Evolutionary conservation across 345 rosid genomes (phyloP).

Genomic region (Boechera retrofracta): DNA sequence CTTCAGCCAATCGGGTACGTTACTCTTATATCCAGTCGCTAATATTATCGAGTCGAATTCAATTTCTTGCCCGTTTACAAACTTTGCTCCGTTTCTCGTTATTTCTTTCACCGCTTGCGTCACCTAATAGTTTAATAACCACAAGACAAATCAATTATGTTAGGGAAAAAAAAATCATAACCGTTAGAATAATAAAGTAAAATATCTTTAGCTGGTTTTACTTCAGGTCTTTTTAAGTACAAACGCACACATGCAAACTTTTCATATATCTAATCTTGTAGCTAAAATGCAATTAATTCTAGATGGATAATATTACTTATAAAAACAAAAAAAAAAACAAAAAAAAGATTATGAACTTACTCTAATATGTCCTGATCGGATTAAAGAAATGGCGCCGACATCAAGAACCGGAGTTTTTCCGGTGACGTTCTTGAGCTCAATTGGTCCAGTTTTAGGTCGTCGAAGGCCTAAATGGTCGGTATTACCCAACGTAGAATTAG

Average conservation of each 20-base stretch:
- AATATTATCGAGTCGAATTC: constrained; percentile 77
- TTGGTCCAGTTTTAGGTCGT: constrained; percentile 89
- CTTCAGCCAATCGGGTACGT: constrained; percentile 94
- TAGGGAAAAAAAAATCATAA: background rate
- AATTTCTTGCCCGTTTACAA: constrained; percentile 71
- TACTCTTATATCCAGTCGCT: constrained; percentile 94
- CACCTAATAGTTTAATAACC: constrained; percentile 54
- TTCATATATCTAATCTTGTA: background rate
- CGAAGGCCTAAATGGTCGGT: constrained; percentile 77
- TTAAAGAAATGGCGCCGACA: constrained; percentile 74
- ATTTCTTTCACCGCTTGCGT: constrained; percentile 72
- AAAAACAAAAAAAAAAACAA: too few species aligned
- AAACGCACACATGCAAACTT: background rate
- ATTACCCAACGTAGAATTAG: constrained; percentile 61
- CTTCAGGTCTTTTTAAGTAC: background rate
- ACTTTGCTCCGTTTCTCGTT: constrained; percentile 68
- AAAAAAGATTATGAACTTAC: constrained; percentile 42
- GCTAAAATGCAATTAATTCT: background rate
- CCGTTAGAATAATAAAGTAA: background rate
- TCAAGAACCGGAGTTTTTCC: constrained; percentile 97
- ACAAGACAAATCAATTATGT: constrained; percentile 13
- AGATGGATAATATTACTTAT: background rate
- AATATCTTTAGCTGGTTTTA: too few species aligned
- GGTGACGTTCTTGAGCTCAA: constrained; percentile 79
- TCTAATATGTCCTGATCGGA: constrained; percentile 75